A percentile compares a stretch with the other conserved stretches of the same genome.
phyloP scores from a whole-genome alignment of 257 asterid genomes.

The Primulina huaijiensis region DNA sequence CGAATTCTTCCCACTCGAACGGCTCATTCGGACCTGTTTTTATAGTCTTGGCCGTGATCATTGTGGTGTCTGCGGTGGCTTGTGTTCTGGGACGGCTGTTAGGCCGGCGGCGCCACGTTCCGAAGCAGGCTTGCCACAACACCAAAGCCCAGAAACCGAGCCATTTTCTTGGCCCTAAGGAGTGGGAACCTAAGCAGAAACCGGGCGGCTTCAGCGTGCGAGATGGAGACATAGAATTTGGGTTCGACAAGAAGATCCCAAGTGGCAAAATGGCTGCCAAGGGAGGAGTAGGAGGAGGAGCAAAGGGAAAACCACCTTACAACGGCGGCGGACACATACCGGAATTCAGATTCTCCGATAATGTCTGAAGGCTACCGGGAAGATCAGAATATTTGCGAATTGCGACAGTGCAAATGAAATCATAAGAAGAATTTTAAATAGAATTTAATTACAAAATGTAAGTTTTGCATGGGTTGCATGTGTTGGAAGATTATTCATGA shows the following conservation, averaged over 20 bases:
- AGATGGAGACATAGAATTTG: constrained; percentile 55
- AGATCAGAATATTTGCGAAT: too few species aligned
- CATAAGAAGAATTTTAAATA: too few species aligned
- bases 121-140: constrained; percentile 32
- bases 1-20: constrained; percentile 36
- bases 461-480: too few species aligned
- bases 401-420: too few species aligned
- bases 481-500: too few species aligned
- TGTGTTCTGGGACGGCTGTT: constrained; percentile 67
- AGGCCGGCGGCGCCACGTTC: constrained; percentile 43
- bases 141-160: constrained; percentile 20
- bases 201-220: constrained; percentile 27
- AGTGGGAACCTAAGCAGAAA: constrained; percentile 34
- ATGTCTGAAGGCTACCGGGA: too few species aligned
- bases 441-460: too few species aligned
- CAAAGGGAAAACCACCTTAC: too few species aligned
- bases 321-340: too few species aligned
- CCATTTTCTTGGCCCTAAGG: constrained; percentile 19
- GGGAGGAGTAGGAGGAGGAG: too few species aligned
- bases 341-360: too few species aligned
- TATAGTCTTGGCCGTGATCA: constrained; percentile 62
- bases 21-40: constrained; percentile 83
- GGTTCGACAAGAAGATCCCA: constrained; percentile 36
- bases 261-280: too few species aligned
- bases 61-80: constrained; percentile 60